Base-by-base conservation (phyloP, 768 basidiomycete species). In the Hypholoma sublateritium region DNA sequence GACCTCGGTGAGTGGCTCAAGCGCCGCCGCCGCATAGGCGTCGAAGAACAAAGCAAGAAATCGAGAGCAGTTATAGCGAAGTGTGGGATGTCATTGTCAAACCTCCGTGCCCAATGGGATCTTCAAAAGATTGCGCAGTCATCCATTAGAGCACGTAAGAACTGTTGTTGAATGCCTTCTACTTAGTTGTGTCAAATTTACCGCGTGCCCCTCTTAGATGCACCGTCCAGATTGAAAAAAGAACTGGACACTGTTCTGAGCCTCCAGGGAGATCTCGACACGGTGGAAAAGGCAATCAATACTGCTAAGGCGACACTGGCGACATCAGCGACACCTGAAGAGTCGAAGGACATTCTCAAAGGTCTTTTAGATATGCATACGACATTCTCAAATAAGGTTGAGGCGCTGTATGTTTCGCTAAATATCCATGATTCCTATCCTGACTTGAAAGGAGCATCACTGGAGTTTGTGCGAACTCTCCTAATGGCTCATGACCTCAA, bases 401-500 rank as follows among this genome's bases (percentile, higher is more conserved):
- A 77, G 28, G 57, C 50, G 0, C 57, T 78, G 0, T 78, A 75
- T 59, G 39, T 63, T 0, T 70, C 72, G 0, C 61, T 78, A 17
- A 74, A 78, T 43, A 54, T 77, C 7, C 64, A 63, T 2, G 59
- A 69, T 3, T 21, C 32, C 7, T 74, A 71, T 36, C 76, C 73
- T 0, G 72, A 72, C 21, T 70, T 78, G 3, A 24, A 60, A n/a
- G 63, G 62, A 4, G 75, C 77, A 48, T 64, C 76, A 0, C 77
- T 73, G 74, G 49, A 50, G 16, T 50, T 74, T 53, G 63, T 75
- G 2, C 57, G 57, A 2, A 66, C 60, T 0, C 68, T 79, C 0
- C 52, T 78, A 1, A 62, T 74, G 53, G 72, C 69, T 3, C 63
- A 67, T 0, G 73, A 77, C 57, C 63, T 76, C 24, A 79, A 78